Evolutionary conservation across 2,329 filamentous ascomycete species (phyloP).

Genomic region (Harringtonia lauricola): DNA sequence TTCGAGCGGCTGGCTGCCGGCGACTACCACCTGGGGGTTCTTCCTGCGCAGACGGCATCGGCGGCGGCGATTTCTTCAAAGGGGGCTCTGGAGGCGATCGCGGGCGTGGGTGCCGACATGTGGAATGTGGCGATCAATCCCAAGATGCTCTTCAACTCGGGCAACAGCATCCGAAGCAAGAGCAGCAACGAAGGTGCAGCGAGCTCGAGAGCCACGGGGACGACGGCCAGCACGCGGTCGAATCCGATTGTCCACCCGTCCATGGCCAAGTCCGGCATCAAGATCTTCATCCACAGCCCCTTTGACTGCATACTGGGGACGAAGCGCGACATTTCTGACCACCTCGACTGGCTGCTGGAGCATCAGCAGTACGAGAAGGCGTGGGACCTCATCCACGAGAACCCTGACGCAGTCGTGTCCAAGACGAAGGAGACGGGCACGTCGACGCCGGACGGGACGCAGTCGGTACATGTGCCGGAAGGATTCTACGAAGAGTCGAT

Average conservation of each 20-base stretch:
- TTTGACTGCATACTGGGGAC: slow-evolving; percentile 94
- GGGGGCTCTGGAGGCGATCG: slow-evolving; percentile 67
- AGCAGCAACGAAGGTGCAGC: slow-evolving; percentile 50
- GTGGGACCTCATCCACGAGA: slow-evolving; percentile 80
- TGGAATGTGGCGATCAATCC: slow-evolving; percentile 90
- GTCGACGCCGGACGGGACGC: slow-evolving; percentile 21
- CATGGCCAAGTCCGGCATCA: slow-evolving; percentile 41
- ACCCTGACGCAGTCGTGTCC: slow-evolving; percentile 63
- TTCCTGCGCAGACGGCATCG: slow-evolving; percentile 63
- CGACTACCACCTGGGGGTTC: slow-evolving; percentile 81
- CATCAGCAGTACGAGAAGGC: slow-evolving; percentile 72
- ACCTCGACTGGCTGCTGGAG: slow-evolving; percentile 75
- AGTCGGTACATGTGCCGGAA: slow-evolving; percentile 20
- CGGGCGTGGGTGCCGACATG: slow-evolving; percentile 61
- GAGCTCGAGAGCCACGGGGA: slow-evolving; percentile 31
- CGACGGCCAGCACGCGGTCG: slow-evolving; percentile 20
- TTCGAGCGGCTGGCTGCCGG: slow-evolving; percentile 77
- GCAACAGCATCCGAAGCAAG: slow-evolving; percentile 60
- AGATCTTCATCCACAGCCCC: slow-evolving; percentile 92
- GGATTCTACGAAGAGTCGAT: slow-evolving; percentile 68
- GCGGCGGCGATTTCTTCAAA: slow-evolving; percentile 52
- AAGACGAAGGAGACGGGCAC: slow-evolving; percentile 30
- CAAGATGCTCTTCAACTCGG: slow-evolving; percentile 75
- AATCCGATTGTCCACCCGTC: slow-evolving; percentile 36
- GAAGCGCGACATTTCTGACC: slow-evolving; percentile 75